phyloP scores from a whole-genome alignment of 2,329 filamentous ascomycete genomes.

The Colletotrichum paranaense region DNA sequence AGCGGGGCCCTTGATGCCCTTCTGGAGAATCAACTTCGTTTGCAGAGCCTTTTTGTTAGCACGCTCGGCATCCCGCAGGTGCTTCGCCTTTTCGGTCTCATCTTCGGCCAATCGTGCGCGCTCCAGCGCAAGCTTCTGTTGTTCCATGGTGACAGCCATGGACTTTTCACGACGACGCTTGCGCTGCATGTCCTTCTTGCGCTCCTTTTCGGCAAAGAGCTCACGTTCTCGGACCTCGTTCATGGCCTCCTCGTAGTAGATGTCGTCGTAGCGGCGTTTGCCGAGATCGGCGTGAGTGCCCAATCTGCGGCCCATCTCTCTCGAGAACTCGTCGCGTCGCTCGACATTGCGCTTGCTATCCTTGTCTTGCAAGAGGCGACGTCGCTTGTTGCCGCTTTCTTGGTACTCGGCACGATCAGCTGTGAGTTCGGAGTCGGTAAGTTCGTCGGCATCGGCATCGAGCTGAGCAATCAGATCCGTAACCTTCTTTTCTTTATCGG shows the following conservation, averaged over 20 bases:
- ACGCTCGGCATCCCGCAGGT: conserved; percentile 86
- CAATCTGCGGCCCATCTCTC: conserved; percentile 70
- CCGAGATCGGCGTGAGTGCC: conserved; percentile 76
- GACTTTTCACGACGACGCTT: conserved; percentile 96
- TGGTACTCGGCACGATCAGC: conserved; percentile 60
- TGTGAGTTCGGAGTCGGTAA: conserved; percentile 56
- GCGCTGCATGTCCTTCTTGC: conserved; percentile 99
- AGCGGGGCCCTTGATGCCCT: conserved; percentile 83
- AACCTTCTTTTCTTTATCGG: conserved; percentile 76
- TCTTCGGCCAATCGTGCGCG: conserved; percentile 83
- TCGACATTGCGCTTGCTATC: conserved; percentile 75
- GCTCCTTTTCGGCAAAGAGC: conserved; percentile 94
- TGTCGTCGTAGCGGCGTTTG: conserved; percentile 79
- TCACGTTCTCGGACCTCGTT: conserved; percentile 91
- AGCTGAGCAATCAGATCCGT: conserved; percentile 64
- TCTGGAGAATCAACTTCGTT: conserved; percentile 87
- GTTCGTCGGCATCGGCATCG: conserved; percentile 58
- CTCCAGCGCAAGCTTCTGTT: conserved; percentile 85
- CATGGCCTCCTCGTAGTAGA: conserved; percentile 83
- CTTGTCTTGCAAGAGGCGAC: conserved; percentile 70
- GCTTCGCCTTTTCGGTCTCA: conserved; percentile 82
- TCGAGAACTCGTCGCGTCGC: conserved; percentile 70
- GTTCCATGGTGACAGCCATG: conserved; percentile 91
- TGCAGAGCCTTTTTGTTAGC: conserved; percentile 93
- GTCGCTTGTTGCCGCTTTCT: conserved; percentile 74